Base-by-base conservation (phyloP, 257 asterid genomes). In the Ligustrum vulgare region DNA sequence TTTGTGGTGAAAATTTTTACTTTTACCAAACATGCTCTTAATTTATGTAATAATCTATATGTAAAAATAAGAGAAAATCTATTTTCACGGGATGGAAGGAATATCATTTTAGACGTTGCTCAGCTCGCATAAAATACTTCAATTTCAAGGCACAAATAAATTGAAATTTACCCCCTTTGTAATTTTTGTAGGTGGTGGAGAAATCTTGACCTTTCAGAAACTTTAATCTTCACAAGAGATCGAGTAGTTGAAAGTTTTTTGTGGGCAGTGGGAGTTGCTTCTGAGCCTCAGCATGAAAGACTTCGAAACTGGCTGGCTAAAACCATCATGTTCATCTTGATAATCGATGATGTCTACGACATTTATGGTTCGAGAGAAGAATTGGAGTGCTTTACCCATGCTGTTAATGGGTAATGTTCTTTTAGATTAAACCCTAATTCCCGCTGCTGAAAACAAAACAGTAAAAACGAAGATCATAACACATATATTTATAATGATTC, bases 271-370 rank as follows among this genome's bases (percentile, higher is more conserved):
- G 93, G 92, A 64, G 79, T 86, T 63, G 87, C 88, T 23, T 79
- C 82, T 22, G 91, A 88, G 51, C 81, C 84, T 45, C 84, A 82
- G 64, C 45, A 81, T 74, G 79, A 77, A 75, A 84, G 80, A 69
- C 84, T 86, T 13, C 76, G 90, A 70, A 90, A 77, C 78, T 88
- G 91, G 93, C 80, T 86, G 2, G 70, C 90, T 8, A 88, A 88
- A 79, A 83, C 81, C 45, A 77, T 86, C 3, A 28, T 79, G 32
- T 67, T 88, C 68, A 65, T 88, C 0, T 37, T 86, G 3, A 77
- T 89, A 28, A 73, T 87, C 20, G 97, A 89, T 75, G 97, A 89
- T 73, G 75, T 91, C 2, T 91, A 86, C 36, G 94, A 90, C 75
- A 79, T 86, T 49, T 90, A 90, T 56, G 91, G 89, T 64, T 77